These are phyloP conservation scores for Coccomyxa sp. DNA, from an alignment of 139 green algal species.

Conservation along the genomic window DNA sequence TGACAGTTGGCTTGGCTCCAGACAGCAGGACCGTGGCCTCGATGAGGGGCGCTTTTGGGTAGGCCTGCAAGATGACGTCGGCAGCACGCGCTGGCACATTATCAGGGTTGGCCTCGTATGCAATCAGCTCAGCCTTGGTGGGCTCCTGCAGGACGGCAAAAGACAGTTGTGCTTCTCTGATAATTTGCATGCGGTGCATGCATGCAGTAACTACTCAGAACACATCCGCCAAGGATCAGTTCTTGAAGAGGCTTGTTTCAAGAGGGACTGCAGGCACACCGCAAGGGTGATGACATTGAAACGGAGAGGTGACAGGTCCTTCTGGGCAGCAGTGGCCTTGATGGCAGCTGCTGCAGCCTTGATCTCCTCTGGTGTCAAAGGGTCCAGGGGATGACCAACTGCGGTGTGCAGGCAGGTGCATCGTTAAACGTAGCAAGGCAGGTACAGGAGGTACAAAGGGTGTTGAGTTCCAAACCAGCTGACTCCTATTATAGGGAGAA, in stretches of 20 bases:
- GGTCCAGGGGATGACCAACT: slow-evolving; percentile 39
- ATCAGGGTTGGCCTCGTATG: slow-evolving; percentile 21
- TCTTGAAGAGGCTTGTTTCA: neutral
- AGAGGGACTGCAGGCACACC: slow-evolving; percentile 12
- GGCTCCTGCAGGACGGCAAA: slow-evolving; percentile 37
- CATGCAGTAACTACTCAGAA: too few relatives aligned
- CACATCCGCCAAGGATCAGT: too few relatives aligned
- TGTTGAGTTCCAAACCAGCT: too few relatives aligned
- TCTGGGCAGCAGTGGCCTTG: slow-evolving; percentile 15
- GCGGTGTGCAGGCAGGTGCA: too few relatives aligned
- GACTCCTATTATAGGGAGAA: too few relatives aligned
- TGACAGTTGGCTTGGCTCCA: slow-evolving; percentile 12
- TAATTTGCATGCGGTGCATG: too few relatives aligned
- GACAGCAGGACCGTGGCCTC: slow-evolving; percentile 47
- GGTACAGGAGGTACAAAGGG: too few relatives aligned
- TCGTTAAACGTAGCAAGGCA: too few relatives aligned
- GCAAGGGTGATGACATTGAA: slow-evolving; percentile 47
- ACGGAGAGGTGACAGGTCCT: slow-evolving; percentile 22
- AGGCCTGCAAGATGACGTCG: slow-evolving; percentile 36
- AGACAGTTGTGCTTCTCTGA: neutral
- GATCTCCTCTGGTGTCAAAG: slow-evolving; percentile 40
- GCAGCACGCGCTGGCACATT: neutral
- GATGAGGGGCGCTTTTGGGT: slow-evolving; percentile 14
- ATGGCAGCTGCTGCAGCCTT: slow-evolving; percentile 22
- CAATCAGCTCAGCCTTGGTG: slow-evolving; percentile 42